Evolutionary conservation across 2,329 filamentous ascomycete species (phyloP).

Genomic region (Talaromyces sp.): DNA sequence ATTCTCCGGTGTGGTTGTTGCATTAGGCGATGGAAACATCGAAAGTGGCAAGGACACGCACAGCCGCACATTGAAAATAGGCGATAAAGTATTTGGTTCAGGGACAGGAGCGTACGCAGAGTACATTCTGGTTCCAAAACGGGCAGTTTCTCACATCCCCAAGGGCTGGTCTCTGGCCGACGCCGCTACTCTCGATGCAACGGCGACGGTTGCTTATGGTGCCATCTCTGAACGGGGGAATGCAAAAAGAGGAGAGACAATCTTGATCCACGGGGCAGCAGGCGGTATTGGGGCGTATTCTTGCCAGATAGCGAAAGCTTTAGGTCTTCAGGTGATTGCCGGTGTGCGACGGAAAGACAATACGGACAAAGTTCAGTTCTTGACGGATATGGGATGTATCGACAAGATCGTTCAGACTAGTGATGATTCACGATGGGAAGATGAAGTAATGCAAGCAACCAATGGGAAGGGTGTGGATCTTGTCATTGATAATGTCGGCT

Average conservation of each 20-base stretch:
- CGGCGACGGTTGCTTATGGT: not conserved
- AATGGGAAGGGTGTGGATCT: not conserved
- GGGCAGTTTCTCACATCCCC: not conserved
- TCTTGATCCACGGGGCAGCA: not conserved
- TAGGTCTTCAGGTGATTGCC: not conserved
- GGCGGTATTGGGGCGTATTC: not conserved
- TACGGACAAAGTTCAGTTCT: not conserved
- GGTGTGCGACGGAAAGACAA: not conserved
- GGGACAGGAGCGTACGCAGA: not conserved
- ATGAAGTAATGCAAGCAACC: not conserved
- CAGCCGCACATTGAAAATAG: not conserved
- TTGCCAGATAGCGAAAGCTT: not conserved
- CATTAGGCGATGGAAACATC: not conserved
- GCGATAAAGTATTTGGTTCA: not conserved
- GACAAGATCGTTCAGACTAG: not conserved
- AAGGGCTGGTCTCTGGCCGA: not conserved
- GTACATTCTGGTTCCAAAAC: not conserved
- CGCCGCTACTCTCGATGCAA: not conserved
- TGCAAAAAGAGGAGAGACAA: not conserved
- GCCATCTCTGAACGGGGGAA: not conserved
- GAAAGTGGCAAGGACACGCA: not conserved
- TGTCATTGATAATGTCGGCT: not conserved
- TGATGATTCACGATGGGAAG: not conserved
- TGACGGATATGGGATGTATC: not conserved
- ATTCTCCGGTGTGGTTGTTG: not conserved